Percentiles rank a stretch among this genome's conserved stretches.
These are phyloP conservation scores for Vitis hybrid DNA, from an alignment of 177 flowering plant species.

Conservation along the genomic window DNA sequence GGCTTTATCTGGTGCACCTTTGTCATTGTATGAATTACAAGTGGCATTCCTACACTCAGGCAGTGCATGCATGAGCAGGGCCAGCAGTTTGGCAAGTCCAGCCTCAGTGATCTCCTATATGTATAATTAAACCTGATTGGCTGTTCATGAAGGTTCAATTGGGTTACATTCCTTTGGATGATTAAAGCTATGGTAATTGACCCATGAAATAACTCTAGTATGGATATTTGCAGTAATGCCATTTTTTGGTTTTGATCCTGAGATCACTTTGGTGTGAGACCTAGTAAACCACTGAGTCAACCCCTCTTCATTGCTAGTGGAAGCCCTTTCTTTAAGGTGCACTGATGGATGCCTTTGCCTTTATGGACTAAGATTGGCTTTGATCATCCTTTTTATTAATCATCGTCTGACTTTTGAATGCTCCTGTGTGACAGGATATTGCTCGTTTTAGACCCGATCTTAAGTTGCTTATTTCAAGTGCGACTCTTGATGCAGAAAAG, in stretches of 20 bases:
- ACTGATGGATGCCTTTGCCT: background rate
- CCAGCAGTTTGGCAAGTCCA: no score
- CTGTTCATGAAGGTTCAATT: background rate
- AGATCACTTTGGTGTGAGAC: background rate
- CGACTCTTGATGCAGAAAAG: slow-evolving; percentile 96
- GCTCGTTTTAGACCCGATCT: slow-evolving; percentile 88
- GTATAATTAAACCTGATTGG: no score
- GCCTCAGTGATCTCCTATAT: no score
- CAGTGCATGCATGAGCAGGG: no score
- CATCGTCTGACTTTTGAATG: background rate
- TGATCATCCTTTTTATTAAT: background rate
- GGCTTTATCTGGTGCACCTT: no score
- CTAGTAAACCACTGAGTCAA: background rate
- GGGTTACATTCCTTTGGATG: background rate
- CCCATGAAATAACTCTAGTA: background rate
- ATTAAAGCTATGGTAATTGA: background rate
- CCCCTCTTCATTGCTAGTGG: background rate
- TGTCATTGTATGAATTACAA: no score
- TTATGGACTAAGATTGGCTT: background rate
- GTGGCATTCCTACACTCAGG: no score
- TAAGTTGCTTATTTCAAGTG: slow-evolving; percentile 95
- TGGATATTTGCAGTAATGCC: background rate
- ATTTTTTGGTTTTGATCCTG: background rate
- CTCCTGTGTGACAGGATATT: slow-evolving; percentile 58
- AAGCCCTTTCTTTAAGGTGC: background rate